Evolutionary conservation across 2,329 filamentous ascomycete species (phyloP).

Genomic region (Paradendryphiella salina): DNA sequence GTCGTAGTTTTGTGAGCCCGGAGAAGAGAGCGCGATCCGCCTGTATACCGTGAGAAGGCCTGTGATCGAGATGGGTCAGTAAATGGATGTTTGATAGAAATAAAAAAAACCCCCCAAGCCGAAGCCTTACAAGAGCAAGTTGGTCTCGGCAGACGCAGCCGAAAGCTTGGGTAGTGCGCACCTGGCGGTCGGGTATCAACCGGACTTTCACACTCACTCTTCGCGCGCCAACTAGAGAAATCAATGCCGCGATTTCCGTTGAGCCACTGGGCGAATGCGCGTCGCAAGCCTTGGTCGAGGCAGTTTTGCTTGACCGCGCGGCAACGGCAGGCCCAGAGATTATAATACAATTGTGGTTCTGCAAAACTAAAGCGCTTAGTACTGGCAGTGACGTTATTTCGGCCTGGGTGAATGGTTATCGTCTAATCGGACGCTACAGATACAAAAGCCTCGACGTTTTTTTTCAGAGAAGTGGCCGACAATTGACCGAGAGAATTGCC

Average conservation of each 20-base stretch:
- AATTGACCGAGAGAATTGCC: conserved; percentile 5
- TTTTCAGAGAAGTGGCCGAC: background rate
- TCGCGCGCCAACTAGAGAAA: background rate
- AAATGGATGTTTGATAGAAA: background rate
- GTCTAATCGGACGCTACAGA: conserved; percentile 9
- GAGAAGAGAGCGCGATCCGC: conserved; percentile 7
- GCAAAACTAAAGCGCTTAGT: conserved; percentile 13
- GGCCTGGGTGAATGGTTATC: background rate
- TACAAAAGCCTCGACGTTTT: conserved; percentile 1
- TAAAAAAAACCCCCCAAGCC: conserved; percentile 7
- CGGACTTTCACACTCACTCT: background rate
- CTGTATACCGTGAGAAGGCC: background rate
- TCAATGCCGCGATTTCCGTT: background rate
- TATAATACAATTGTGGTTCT: conserved; percentile 8
- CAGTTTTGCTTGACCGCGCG: background rate
- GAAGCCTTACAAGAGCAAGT: conserved; percentile 5
- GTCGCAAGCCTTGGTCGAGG: background rate
- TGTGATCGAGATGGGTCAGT: conserved; percentile 1
- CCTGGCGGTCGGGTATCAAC: conserved; percentile 4
- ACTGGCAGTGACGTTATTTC: conserved; percentile 14
- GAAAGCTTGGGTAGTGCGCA: conserved; percentile 12
- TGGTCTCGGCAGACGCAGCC: conserved; percentile 7
- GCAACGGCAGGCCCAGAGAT: conserved; percentile 1
- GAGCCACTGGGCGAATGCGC: background rate
- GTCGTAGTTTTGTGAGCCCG: conserved; percentile 8